A percentile compares a stretch with the other conserved stretches of the same genome.
phyloP scores from a whole-genome alignment of 768 basidiomycete species.

The Serpula lacrymans region DNA sequence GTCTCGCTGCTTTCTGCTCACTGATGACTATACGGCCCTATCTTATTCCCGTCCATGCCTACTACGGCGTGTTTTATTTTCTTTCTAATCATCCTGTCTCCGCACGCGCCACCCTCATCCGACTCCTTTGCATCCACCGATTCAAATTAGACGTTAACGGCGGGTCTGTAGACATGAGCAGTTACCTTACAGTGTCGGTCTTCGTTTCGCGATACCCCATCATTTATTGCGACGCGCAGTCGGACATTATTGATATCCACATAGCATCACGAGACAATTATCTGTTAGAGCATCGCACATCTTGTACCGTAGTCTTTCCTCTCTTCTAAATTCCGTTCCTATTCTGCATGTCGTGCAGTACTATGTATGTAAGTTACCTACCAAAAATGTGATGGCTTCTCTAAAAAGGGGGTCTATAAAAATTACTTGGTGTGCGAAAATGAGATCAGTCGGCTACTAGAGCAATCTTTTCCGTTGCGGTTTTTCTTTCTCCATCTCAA shows the following conservation, averaged over 20 bases:
- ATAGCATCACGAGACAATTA: conserved; percentile 59
- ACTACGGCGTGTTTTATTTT: conserved; percentile 28
- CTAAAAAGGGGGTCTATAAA: too few relatives aligned
- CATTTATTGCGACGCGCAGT: conserved; percentile 44
- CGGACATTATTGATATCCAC: conserved; percentile 42
- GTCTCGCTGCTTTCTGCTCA: conserved; percentile 54
- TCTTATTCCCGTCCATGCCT: conserved; percentile 33
- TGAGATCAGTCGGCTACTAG: too few relatives aligned
- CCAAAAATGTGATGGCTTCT: too few relatives aligned
- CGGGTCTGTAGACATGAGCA: conserved; percentile 46
- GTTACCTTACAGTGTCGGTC: conserved; percentile 39
- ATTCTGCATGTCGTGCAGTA: too few relatives aligned
- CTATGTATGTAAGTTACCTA: too few relatives aligned
- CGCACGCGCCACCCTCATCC: conserved; percentile 20
- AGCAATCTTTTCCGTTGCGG: too few relatives aligned
- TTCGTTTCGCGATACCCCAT: conserved; percentile 54
- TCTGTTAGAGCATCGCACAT: conserved; percentile 66
- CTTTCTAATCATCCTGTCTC: conserved; percentile 6
- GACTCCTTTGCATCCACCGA: conserved; percentile 24
- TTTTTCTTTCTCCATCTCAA: too few relatives aligned
- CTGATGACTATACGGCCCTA: conserved; percentile 42
- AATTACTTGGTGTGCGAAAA: too few relatives aligned
- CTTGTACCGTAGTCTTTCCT: conserved; percentile 36
- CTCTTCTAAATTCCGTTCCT: conserved; percentile 20
- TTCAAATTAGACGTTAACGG: conserved; percentile 42